These are phyloP conservation scores for Jacaranda copaia DNA, from an alignment of 257 asterid genomes.

Conservation along the genomic window DNA sequence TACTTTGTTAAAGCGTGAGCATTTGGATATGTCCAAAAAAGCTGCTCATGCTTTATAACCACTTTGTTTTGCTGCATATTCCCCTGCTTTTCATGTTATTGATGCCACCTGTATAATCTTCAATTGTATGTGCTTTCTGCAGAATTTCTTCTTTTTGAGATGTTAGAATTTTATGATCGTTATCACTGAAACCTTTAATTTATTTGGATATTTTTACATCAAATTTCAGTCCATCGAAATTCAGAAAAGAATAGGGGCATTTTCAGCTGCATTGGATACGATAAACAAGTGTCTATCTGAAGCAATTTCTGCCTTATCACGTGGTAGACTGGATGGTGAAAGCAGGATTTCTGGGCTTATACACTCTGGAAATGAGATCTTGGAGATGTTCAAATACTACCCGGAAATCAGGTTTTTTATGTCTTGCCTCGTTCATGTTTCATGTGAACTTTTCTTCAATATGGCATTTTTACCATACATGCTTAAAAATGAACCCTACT, in stretches of 20 bases:
- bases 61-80: conserved; percentile 24
- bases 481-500: conserved; percentile 14
- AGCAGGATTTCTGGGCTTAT: conserved; percentile 81
- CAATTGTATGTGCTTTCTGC: not conserved
- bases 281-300: conserved; percentile 90
- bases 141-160: not conserved
- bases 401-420: conserved; percentile 77
- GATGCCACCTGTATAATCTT: not conserved
- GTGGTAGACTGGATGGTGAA: conserved; percentile 94
- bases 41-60: not conserved
- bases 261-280: conserved; percentile 84
- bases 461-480: not conserved
- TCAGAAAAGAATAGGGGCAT: conserved; percentile 95
- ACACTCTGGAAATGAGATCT: conserved; percentile 86
- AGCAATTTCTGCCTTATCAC: conserved; percentile 86
- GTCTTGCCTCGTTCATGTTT: conserved; percentile 30
- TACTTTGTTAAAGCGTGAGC: not conserved
- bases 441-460: not conserved
- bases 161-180: conserved; percentile 30
- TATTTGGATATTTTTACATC: conserved; percentile 28
- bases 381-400: conserved; percentile 85
- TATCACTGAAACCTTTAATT: conserved; percentile 24
- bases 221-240: conserved; percentile 76
- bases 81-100: conserved; percentile 22
- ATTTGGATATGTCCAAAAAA: conserved; percentile 1